Evolutionary conservation across 2,329 filamentous ascomycete genomes (phyloP).

Genomic region (Aspergillus flavus): DNA sequence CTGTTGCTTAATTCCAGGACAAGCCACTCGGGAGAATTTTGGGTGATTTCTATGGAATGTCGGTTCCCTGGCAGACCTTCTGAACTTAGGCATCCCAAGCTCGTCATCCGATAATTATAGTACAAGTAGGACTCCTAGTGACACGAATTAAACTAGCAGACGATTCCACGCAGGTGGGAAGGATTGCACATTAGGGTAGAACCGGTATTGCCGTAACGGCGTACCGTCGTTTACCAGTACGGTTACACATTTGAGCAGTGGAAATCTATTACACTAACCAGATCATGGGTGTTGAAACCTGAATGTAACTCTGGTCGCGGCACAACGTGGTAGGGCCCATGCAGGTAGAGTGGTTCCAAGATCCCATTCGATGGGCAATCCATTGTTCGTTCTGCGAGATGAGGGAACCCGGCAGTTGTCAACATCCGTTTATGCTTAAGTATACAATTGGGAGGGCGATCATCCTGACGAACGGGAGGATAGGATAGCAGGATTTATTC

Average conservation of each 20-base stretch:
- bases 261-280: not conserved
- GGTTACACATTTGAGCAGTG: not conserved
- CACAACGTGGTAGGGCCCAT: not conserved
- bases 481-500: not conserved
- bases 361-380: not conserved
- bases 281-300: not conserved
- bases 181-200: not conserved
- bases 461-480: not conserved
- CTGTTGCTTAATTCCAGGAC: not conserved
- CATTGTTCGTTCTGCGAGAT: not conserved
- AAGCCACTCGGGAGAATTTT: not conserved
- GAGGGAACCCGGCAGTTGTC: not conserved
- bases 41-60: not conserved
- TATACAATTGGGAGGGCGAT: not conserved
- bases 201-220: not conserved
- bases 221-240: not conserved
- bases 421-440: not conserved
- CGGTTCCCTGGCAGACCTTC: conserved; percentile 14
- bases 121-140: not conserved
- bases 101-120: conserved; percentile 23
- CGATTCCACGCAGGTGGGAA: not conserved
- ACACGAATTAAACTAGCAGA: conserved; percentile 5
- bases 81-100: not conserved
- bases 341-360: not conserved
- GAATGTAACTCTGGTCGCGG: conserved; percentile 1